Percentiles rank a stretch among this genome's conserved stretches.
phyloP scores from a whole-genome alignment of 2,329 filamentous ascomycete species.

The Stemphylium beticola region DNA sequence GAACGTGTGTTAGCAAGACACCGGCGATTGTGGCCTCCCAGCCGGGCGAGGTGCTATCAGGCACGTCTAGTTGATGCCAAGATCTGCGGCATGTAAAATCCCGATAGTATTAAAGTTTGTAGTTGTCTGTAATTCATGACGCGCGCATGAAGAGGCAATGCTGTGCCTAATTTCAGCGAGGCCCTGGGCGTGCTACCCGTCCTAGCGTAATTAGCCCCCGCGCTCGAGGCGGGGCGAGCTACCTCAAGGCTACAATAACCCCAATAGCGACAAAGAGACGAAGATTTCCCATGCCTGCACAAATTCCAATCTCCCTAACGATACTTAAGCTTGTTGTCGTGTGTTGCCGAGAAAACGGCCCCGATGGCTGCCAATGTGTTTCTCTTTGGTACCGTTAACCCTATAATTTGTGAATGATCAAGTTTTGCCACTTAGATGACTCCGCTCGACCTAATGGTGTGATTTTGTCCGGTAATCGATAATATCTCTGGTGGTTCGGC shows the following conservation, averaged over 20 bases:
- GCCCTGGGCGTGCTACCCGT: neutral
- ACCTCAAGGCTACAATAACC: neutral
- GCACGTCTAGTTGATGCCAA: neutral
- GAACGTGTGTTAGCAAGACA: constrained; percentile 1
- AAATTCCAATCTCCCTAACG: too few relatives aligned
- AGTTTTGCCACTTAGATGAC: too few relatives aligned
- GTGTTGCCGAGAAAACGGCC: too few relatives aligned
- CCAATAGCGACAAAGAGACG: neutral
- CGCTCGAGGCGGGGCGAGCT: neutral
- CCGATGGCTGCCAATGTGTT: too few relatives aligned
- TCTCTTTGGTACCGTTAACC: too few relatives aligned
- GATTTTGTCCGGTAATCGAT: too few relatives aligned
- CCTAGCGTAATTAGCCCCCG: neutral
- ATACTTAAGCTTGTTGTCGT: too few relatives aligned
- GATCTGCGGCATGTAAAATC: neutral
- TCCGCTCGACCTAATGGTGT: too few relatives aligned
- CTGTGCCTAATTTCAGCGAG: neutral
- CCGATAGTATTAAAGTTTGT: neutral
- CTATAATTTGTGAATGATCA: too few relatives aligned
- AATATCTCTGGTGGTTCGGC: too few relatives aligned
- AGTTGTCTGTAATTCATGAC: neutral
- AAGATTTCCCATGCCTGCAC: too few relatives aligned
- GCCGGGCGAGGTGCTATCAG: neutral
- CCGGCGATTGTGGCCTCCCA: neutral
- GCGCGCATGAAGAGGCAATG: neutral